These are phyloP conservation scores for Rosa chinensis DNA, from an alignment of 306 rosid genomes.

Conservation along the genomic window DNA sequence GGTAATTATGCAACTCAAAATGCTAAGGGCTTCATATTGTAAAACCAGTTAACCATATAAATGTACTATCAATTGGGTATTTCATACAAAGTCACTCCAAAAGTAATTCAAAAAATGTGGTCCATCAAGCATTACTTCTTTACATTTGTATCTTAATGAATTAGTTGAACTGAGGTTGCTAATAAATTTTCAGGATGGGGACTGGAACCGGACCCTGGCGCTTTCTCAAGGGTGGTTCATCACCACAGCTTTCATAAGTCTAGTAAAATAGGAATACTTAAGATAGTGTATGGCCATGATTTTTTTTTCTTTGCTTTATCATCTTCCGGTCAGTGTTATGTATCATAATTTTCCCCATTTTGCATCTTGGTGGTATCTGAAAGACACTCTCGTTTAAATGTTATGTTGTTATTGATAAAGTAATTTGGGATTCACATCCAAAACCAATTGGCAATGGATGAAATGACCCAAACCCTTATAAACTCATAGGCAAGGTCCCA, in stretches of 20 bases:
- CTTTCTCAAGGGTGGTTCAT: slow-evolving; percentile 44
- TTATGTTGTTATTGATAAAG: not conserved
- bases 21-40: not conserved
- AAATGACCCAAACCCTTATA: too few species aligned
- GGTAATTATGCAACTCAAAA: slow-evolving; percentile 37
- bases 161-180: not conserved
- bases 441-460: too few species aligned
- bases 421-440: too few species aligned
- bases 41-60: not conserved
- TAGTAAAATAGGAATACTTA: not conserved
- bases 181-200: slow-evolving; percentile 70
- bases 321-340: not conserved
- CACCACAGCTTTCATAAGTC: slow-evolving; percentile 14
- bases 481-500: too few species aligned
- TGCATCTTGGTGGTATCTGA: not conserved
- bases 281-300: not conserved
- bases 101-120: not conserved
- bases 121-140: not conserved
- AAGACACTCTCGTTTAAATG: not conserved
- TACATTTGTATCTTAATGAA: not conserved
- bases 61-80: too few species aligned
- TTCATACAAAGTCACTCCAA: not conserved
- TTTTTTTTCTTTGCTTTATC: not conserved
- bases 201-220: slow-evolving; percentile 97
- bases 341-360: not conserved